These are phyloP conservation scores for Laetiporus sulphureus DNA, from an alignment of 1,284 basidiomycete species.

Conservation along the genomic window DNA sequence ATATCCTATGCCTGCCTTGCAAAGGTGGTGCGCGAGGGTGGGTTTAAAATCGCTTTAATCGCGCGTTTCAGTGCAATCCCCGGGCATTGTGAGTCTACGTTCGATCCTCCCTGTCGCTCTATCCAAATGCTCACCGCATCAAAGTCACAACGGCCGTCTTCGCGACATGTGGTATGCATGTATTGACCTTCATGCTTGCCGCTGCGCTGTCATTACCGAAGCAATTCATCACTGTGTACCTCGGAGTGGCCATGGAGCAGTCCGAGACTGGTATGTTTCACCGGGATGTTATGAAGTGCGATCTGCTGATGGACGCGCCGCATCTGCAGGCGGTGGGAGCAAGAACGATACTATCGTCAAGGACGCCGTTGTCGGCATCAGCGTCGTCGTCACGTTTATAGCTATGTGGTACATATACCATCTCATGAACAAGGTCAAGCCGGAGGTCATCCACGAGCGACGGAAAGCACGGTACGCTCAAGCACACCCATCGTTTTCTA, in stretches of 20 bases:
- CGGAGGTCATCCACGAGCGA: conserved; percentile 65
- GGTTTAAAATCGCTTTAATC: conserved; percentile 70
- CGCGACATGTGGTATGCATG: conserved; percentile 72
- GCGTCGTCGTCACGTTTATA: conserved; percentile 63
- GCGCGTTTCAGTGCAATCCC: conserved; percentile 78
- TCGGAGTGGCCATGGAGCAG: conserved; percentile 59
- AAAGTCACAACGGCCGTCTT: conserved; percentile 69
- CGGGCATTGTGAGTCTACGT: conserved; percentile 50
- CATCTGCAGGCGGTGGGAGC: conserved; percentile 20
- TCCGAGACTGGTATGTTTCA: conserved; percentile 30
- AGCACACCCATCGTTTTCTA: no score
- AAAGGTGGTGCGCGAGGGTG: conserved; percentile 71
- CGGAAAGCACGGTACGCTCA: conserved; percentile 55
- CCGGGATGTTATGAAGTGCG: not conserved
- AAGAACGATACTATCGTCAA: conserved; percentile 58
- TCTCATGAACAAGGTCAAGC: conserved; percentile 72
- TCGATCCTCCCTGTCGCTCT: not conserved
- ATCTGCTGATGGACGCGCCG: not conserved
- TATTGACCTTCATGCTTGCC: conserved; percentile 65
- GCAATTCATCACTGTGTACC: conserved; percentile 68
- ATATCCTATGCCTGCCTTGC: conserved; percentile 75
- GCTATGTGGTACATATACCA: conserved; percentile 83
- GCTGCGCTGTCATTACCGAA: conserved; percentile 76
- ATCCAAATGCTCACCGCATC: not conserved
- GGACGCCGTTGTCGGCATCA: conserved; percentile 54